Conservation (phyloP, 768 basidiomycete genomes). For the Hygrophorus russula region DNA sequence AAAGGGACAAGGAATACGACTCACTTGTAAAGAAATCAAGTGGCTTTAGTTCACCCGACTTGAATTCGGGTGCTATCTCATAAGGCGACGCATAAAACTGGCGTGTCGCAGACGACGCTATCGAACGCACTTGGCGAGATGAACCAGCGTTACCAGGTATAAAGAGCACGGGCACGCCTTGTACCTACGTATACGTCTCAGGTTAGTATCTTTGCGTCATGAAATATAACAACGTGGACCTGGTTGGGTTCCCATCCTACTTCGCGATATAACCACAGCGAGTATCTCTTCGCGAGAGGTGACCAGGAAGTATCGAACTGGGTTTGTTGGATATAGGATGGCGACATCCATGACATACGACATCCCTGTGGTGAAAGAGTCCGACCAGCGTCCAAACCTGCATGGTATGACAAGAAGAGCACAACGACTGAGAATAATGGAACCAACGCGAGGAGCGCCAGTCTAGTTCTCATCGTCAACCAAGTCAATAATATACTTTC, state of each 20-base stretch:
- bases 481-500: too few relatives aligned
- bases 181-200: conserved; percentile 8
- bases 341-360: conserved; percentile 94
- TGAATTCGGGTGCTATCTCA: conserved; percentile 41
- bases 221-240: conserved; percentile 21
- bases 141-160: conserved; percentile 97
- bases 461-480: background rate
- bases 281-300: conserved; percentile 62
- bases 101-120: conserved; percentile 81
- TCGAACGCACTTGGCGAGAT: conserved; percentile 86
- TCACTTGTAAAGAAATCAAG: conserved; percentile 83
- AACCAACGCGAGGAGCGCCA: conserved; percentile 19
- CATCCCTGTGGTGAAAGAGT: conserved; percentile 82
- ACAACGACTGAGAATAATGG: conserved; percentile 24
- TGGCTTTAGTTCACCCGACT: conserved; percentile 33
- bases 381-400: conserved; percentile 30
- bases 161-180: conserved; percentile 84
- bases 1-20: conserved; percentile 11
- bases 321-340: conserved; percentile 70
- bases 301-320: conserved; percentile 62
- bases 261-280: conserved; percentile 88
- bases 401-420: conserved; percentile 28
- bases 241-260: conserved; percentile 65
- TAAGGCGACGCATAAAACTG: conserved; percentile 65
- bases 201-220: background rate